Base-by-base conservation (phyloP, 2,329 filamentous ascomycete genomes). In the Monilinia laxa region DNA sequence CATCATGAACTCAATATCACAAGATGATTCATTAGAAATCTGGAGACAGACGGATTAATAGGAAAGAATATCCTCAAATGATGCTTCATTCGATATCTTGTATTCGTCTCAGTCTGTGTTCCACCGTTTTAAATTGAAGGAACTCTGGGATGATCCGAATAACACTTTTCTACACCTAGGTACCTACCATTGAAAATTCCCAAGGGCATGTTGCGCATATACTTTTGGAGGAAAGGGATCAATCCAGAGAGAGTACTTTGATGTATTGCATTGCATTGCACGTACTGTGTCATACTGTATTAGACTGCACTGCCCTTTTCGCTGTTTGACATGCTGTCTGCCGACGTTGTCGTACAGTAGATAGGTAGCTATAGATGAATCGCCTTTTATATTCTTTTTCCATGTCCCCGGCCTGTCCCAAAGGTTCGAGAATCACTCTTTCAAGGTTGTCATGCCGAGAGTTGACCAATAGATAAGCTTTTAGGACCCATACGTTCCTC, bases 391-490 rank as follows among this genome's bases (percentile, higher is more conserved):
- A 49, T 59, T 23, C 25, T 31, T 11, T 31, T 25, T 25, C 25
- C 18, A 31, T 12, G 4, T 35, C 5, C 31, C 7, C 7, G 5
- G 7, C 5, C 31, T 35, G 31, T 35, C 31, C 31, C 31, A 6
- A 4, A 59, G 42, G 25, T 23, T 59, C 42, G 42, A 49, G 56
- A 59, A 47, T 31, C 45, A 7, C 45, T 31, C 25, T 23, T 31
- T 14, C 60, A 11, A 56, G n/a, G 14, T 14, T 49, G 25, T 11
- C 5, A 25, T 35, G 12, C 62, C 62, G 25, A 35, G 62, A 64
- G 31, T 20, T 20, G 23, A n/a, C 63, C 54, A 65, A 59, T 59
- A 31, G 63, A 65, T 65, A 65, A 65, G 63, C 63, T 59, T 65
- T 59, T 28, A 45, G 18, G n/a, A 54, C 23, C 60, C 54, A 59